Evolutionary conservation across 2,329 filamentous ascomycete species (phyloP).

Genomic region (Trichoderma harzianum): DNA sequence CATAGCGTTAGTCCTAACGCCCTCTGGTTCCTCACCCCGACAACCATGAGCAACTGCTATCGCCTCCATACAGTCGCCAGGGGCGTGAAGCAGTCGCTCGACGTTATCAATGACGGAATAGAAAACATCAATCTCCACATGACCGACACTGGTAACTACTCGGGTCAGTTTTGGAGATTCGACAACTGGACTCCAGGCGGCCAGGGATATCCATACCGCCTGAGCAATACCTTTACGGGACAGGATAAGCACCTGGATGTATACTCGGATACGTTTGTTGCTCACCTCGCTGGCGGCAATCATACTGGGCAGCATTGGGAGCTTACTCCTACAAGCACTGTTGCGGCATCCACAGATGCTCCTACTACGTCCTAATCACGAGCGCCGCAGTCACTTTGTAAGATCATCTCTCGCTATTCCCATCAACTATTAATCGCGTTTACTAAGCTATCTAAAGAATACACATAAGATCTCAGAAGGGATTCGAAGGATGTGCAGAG

Average conservation of each 20-base stretch:
- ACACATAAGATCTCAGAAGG: neutral
- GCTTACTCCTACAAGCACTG: neutral
- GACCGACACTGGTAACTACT: neutral
- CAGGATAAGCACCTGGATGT: neutral
- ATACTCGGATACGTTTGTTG: neutral
- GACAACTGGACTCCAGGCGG: neutral
- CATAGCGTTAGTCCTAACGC: neutral
- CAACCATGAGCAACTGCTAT: neutral
- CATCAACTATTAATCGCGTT: neutral
- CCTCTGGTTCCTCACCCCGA: neutral
- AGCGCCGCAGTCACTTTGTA: neutral
- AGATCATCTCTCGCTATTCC: neutral
- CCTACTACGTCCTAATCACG: neutral
- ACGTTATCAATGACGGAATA: neutral
- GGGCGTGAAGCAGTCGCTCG: neutral
- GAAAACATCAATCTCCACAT: neutral
- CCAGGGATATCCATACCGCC: neutral
- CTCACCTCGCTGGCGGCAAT: neutral
- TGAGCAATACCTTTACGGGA: neutral
- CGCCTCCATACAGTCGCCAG: neutral
- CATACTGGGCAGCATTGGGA: neutral
- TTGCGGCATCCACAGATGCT: neutral
- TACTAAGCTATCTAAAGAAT: neutral
- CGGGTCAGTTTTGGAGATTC: slow-evolving; percentile 2
- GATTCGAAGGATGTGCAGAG: neutral